A percentile compares a stretch with the other conserved stretches of the same genome.
These are phyloP conservation scores for Madurella fahalii DNA, from an alignment of 2,329 filamentous ascomycete species.

Conservation along the genomic window DNA sequence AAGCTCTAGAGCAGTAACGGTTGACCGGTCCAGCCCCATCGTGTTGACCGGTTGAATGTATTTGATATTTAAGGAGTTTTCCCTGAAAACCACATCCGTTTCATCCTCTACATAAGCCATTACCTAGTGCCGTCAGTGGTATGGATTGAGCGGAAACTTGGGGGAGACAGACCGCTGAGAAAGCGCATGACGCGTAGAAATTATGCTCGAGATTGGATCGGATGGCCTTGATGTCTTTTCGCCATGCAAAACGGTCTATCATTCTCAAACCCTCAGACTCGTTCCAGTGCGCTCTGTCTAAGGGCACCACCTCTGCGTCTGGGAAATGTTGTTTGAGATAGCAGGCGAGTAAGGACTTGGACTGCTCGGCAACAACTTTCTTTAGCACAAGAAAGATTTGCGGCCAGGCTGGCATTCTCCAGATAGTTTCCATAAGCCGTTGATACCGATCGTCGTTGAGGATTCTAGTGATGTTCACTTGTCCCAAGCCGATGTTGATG, in stretches of 20 bases:
- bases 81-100: constrained; percentile 63
- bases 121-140: constrained; percentile 47
- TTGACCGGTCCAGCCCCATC: constrained; percentile 93
- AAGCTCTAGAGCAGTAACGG: constrained; percentile 80
- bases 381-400: constrained; percentile 21
- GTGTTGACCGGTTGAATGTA: constrained; percentile 86
- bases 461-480: constrained; percentile 16
- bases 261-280: constrained; percentile 13
- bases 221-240: constrained; percentile 8
- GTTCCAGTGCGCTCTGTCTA: constrained; percentile 21
- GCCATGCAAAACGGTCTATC: constrained; percentile 17
- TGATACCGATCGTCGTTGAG: constrained; percentile 22
- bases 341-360: constrained; percentile 10
- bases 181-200: constrained; percentile 24
- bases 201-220: constrained; percentile 16
- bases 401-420: constrained; percentile 6
- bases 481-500: constrained; percentile 17
- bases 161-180: constrained; percentile 21
- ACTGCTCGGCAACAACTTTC: constrained; percentile 3
- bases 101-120: constrained; percentile 76
- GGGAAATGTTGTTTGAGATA: constrained; percentile 13
- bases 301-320: constrained; percentile 3
- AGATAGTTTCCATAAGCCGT: constrained; percentile 15
- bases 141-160: not conserved
- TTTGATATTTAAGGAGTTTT: constrained; percentile 78